Conservation (phyloP, 345 rosid genomes). For the Corchorus olitorius region DNA sequence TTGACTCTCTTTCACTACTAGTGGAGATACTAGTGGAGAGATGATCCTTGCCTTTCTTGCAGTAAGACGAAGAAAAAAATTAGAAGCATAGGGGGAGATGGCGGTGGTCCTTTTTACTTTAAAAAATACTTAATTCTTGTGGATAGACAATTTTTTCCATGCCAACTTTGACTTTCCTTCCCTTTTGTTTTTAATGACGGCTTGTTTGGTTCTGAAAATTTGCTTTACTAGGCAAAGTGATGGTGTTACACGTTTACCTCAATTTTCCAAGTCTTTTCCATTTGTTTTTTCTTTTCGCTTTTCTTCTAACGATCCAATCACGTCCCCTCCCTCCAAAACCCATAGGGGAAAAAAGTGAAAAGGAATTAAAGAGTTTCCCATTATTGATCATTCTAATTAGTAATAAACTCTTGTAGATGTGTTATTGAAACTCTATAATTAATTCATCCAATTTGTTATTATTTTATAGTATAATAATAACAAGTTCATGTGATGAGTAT, state of each 20-base stretch:
- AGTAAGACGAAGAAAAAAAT: too few species aligned
- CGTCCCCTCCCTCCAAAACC: background rate
- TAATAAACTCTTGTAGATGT: background rate
- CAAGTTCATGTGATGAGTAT: too few species aligned
- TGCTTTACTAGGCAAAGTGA: background rate
- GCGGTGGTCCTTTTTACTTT: background rate
- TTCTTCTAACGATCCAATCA: background rate
- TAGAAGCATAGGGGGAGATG: too few species aligned
- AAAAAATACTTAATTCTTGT: background rate
- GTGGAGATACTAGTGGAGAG: too few species aligned
- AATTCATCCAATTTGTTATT: too few species aligned
- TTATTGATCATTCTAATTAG: background rate
- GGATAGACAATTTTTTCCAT: background rate
- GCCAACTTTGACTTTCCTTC: background rate
- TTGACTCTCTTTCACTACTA: too few species aligned
- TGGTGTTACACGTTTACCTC: background rate
- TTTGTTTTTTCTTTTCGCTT: background rate
- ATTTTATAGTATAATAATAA: too few species aligned
- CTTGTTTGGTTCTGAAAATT: background rate
- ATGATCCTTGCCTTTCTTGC: too few species aligned
- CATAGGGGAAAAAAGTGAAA: background rate
- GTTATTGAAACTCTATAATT: background rate
- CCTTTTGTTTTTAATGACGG: background rate
- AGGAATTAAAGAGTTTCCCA: background rate
- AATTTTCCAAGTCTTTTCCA: background rate